Base-by-base conservation (phyloP, 2,329 filamentous ascomycete genomes). In the Grosmannia penicillata region DNA sequence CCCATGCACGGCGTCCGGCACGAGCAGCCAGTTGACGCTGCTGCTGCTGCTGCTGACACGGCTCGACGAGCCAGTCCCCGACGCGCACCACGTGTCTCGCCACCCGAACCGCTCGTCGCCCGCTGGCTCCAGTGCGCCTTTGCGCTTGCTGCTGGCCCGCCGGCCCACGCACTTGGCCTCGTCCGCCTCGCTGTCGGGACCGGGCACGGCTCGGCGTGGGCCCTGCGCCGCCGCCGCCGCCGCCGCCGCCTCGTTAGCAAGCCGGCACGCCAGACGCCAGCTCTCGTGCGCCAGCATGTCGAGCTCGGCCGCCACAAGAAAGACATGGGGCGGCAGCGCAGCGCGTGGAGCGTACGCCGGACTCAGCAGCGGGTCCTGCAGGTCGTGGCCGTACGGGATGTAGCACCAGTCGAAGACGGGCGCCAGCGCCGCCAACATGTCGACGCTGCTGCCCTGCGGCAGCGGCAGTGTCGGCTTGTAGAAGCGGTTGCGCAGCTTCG, bases 201-300 rank as follows among this genome's bases (percentile, higher is more conserved):
- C 41, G n/a, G 44, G 44, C n/a, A 43, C 39, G 41, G 26, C 15
- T 13, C 22, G 26, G 21, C 25, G 22, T 9, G 6, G 8, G 31
- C 30, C 49, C 8, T n/a, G 13, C 13, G 40, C 24, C 21, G 51
- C 52, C 19, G 50, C 46, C 19, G n/a, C 17, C 23, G 14, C 23
- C 26, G 19, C 47, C 42, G 27, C 50, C n/a, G n/a, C n/a, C n/a
- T n/a, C 46, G 6, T 54, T 56, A 9, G 54, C 54, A 8, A 61
- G 39, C 35, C 49, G 51, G 41, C 50, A 55, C 22, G 57, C 57
- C 49, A 61, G 48, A 25, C 55, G 47, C 57, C 56, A 61, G 15
- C 45, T 55, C 49, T 68, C 66, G 25, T 57, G 52, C 2, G 56
- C 58, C 13, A 66, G 47, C 49, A 63, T 57, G 47, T 69, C 66